These are phyloP conservation scores for Macrocybe gigantea DNA, from an alignment of 768 basidiomycete species.

Conservation along the genomic window DNA sequence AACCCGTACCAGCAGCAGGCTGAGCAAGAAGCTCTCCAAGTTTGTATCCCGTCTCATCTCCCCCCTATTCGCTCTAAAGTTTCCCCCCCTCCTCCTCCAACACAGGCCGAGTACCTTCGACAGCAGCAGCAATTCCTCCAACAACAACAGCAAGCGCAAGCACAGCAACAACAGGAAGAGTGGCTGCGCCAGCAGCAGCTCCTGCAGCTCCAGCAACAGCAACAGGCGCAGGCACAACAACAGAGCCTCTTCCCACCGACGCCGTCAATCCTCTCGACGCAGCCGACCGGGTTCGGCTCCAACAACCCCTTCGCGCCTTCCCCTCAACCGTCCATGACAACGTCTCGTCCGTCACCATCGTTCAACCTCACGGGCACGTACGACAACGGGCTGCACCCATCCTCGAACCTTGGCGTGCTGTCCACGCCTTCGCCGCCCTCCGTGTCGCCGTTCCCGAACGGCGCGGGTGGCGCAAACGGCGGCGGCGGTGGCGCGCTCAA, in stretches of 20 bases:
- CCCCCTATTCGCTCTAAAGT: not conserved
- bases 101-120: slow-evolving; percentile 63
- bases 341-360: slow-evolving; percentile 31
- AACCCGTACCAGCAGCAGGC: slow-evolving; percentile 93
- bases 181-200: slow-evolving; percentile 38
- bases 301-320: slow-evolving; percentile 92
- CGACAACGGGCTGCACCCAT: slow-evolving; percentile 47
- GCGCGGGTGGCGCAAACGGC: slow-evolving; percentile 26
- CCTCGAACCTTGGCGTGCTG: slow-evolving; percentile 37
- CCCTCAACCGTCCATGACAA: slow-evolving; percentile 25
- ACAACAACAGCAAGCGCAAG: slow-evolving; percentile 49
- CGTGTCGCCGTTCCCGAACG: slow-evolving; percentile 15
- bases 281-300: slow-evolving; percentile 81
- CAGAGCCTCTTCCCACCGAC: slow-evolving; percentile 42
- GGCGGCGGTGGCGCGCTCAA: slow-evolving; percentile 20
- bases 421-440: slow-evolving; percentile 34
- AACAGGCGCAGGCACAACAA: slow-evolving; percentile 53
- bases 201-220: slow-evolving; percentile 45
- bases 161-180: slow-evolving; percentile 43
- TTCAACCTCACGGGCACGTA: slow-evolving; percentile 74
- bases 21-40: slow-evolving; percentile 83
- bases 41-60: slow-evolving; percentile 27
- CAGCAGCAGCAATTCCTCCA: slow-evolving; percentile 67
- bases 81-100: no score
- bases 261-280: slow-evolving; percentile 31